A percentile compares a stretch with the other conserved stretches of the same genome.
Evolutionary conservation across 495 filamentous ascomycete genomes (phyloP).

Genomic region (Trichocladium uniseriatum): DNA sequence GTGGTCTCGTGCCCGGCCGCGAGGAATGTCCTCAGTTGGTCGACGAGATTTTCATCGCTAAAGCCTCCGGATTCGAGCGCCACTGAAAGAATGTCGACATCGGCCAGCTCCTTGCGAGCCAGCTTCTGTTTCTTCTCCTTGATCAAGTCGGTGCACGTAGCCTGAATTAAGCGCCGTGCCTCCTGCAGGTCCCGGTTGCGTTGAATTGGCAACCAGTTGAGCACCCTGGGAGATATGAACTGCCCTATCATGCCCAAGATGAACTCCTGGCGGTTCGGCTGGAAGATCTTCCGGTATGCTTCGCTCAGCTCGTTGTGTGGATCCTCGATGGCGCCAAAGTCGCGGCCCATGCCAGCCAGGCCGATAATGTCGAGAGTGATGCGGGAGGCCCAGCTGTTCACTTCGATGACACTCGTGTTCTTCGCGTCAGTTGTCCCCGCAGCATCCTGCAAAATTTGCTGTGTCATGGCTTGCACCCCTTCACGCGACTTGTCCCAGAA

Average conservation of each 20-base stretch:
- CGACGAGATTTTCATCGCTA: conserved; percentile 67
- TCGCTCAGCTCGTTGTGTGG: conserved; percentile 53
- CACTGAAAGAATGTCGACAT: conserved; percentile 73
- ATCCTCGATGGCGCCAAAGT: conserved; percentile 63
- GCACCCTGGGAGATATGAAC: conserved; percentile 42
- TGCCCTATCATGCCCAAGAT: conserved; percentile 38
- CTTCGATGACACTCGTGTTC: conserved; percentile 49
- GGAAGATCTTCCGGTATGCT: conserved; percentile 57
- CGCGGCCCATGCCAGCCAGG: conserved; percentile 66
- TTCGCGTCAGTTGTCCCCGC: conserved; percentile 34
- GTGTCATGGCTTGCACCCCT: conserved; percentile 39
- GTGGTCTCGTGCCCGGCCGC: conserved; percentile 80
- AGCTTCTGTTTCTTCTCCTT: conserved; percentile 55
- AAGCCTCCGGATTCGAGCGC: conserved; percentile 71
- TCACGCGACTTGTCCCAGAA: conserved; percentile 67
- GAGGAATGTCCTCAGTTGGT: conserved; percentile 94
- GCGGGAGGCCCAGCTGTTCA: conserved; percentile 57
- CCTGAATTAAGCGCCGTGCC: conserved; percentile 50
- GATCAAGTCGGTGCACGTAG: conserved; percentile 57
- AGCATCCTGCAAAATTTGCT: conserved; percentile 17
- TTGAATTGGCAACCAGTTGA: conserved; percentile 50
- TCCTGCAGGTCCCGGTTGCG: conserved; percentile 53
- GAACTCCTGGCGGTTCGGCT: conserved; percentile 29
- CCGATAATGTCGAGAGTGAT: conserved; percentile 86
- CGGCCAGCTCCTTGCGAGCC: conserved; percentile 40